These are phyloP conservation scores for Syzygium grande DNA, from an alignment of 345 rosid genomes.

Conservation along the genomic window DNA sequence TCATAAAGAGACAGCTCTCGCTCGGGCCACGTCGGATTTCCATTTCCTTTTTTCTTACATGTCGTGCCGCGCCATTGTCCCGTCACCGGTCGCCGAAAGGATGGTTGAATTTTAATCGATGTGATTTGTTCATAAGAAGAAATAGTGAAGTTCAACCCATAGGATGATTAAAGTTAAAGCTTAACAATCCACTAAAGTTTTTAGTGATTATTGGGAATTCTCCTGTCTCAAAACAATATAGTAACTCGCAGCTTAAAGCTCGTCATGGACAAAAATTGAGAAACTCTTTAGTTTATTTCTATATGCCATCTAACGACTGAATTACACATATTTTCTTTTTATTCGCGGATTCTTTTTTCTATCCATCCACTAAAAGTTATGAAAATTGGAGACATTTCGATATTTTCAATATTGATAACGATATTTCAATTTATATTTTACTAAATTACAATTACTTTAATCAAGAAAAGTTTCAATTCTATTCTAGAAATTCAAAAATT, in stretches of 20 bases:
- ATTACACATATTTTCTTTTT: not conserved
- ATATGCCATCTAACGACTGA: not conserved
- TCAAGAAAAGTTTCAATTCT: not conserved
- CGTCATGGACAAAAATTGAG: not conserved
- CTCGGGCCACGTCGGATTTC: not conserved
- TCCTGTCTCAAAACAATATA: no score
- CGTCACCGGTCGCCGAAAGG: not conserved
- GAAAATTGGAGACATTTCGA: not conserved
- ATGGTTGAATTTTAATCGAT: not conserved
- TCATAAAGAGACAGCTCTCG: not conserved
- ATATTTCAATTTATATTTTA: not conserved
- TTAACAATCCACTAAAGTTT: not conserved
- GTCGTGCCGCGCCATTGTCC: not conserved
- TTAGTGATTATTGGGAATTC: no score
- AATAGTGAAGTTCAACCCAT: no score
- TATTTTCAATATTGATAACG: not conserved
- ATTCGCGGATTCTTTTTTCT: accelerated
- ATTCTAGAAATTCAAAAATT: not conserved
- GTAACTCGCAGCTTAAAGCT: no score
- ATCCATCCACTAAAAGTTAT: not conserved
- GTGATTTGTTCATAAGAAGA: no score
- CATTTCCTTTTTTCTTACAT: not conserved
- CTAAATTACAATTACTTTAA: not conserved
- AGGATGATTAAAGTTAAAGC: not conserved
- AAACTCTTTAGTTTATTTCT: not conserved